phyloP scores from a whole-genome alignment of 345 rosid genomes.

The Firmiana major region DNA sequence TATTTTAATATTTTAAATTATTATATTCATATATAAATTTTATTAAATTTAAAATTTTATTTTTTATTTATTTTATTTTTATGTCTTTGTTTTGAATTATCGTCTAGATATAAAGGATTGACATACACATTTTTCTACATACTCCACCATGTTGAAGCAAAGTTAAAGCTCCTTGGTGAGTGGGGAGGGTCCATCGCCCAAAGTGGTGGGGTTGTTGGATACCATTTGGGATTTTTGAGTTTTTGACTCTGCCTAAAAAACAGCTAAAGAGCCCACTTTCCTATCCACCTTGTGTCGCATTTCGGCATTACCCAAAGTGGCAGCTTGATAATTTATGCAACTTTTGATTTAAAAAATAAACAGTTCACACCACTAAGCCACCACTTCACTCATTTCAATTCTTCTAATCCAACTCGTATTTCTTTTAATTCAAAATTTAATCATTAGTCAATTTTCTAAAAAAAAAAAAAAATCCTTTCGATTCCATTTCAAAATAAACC shows the following conservation, averaged over 20 bases:
- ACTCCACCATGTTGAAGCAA: not conserved
- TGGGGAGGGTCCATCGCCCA: not conserved
- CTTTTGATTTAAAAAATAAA: not conserved
- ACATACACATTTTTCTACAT: too few species aligned
- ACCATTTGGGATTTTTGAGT: not conserved
- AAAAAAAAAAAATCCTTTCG: not conserved
- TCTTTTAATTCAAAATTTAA: too few species aligned
- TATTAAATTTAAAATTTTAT: too few species aligned
- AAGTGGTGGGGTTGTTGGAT: not conserved
- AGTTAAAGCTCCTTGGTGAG: not conserved
- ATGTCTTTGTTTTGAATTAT: too few species aligned
- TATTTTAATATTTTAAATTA: too few species aligned
- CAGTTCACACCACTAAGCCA: not conserved
- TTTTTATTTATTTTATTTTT: too few species aligned
- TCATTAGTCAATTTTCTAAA: too few species aligned
- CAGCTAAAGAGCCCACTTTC: not conserved
- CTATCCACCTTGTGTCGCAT: not conserved
- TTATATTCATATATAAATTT: too few species aligned
- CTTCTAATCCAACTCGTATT: not conserved
- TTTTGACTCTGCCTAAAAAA: not conserved
- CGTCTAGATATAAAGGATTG: too few species aligned
- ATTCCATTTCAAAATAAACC: too few species aligned
- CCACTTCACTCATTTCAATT: not conserved
- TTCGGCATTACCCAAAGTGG: not conserved
- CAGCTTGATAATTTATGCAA: not conserved